Percentiles rank a stretch among this genome's conserved stretches.
phyloP scores from a whole-genome alignment of 257 asterid species.

The Coffea canephora region DNA sequence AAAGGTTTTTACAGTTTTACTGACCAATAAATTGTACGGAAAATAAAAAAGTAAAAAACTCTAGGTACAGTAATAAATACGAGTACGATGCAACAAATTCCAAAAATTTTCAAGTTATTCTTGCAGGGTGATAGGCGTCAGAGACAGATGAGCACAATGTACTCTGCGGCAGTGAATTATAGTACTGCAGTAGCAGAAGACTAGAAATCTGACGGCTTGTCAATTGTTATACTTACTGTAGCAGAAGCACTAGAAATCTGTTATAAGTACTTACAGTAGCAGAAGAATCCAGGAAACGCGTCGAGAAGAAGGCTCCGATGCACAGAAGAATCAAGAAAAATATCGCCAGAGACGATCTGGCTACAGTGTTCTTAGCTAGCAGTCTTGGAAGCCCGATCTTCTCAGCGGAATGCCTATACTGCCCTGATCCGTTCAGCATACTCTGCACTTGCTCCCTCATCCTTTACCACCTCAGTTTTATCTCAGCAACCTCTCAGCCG shows the following conservation, averaged over 20 bases:
- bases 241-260: too few relatives aligned
- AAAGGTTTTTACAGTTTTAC: too few relatives aligned
- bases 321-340: slow-evolving; percentile 43
- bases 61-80: too few relatives aligned
- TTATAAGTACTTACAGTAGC: slow-evolving; percentile 27
- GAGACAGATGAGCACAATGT: neutral
- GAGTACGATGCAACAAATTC: too few relatives aligned
- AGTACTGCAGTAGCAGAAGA: neutral
- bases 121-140: neutral
- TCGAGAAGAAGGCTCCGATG: slow-evolving; percentile 70
- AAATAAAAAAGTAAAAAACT: too few relatives aligned
- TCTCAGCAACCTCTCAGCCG: neutral
- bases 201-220: neutral
- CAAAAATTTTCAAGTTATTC: too few relatives aligned
- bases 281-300: slow-evolving; percentile 58
- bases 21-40: too few relatives aligned
- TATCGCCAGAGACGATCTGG: slow-evolving; percentile 46
- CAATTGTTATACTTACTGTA: too few relatives aligned
- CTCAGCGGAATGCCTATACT: slow-evolving; percentile 32
- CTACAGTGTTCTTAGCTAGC: slow-evolving; percentile 10
- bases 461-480: slow-evolving; percentile 28
- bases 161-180: too few relatives aligned
- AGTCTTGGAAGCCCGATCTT: slow-evolving; percentile 45
- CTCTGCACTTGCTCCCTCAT: slow-evolving; percentile 22
- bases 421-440: slow-evolving; percentile 1